Conservation (phyloP, 2,329 filamentous ascomycete species). For the Cephalotrichum gorgonifer region DNA sequence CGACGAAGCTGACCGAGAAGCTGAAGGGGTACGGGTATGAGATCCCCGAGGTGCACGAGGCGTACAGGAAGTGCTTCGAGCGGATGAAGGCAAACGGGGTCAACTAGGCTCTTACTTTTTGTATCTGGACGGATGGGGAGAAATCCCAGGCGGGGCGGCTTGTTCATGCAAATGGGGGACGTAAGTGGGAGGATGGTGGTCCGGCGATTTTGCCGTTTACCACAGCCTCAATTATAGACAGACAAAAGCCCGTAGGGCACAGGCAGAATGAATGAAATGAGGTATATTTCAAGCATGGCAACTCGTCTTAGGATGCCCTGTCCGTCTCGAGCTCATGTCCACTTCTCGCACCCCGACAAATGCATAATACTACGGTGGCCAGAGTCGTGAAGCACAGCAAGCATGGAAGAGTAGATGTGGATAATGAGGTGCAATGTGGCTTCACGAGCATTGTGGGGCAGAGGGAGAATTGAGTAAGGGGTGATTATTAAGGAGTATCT, state of each 20-base stretch:
- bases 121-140: not conserved
- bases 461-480: not conserved
- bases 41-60: constrained; percentile 51
- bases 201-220: not conserved
- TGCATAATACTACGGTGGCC: no score
- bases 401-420: not conserved
- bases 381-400: no score
- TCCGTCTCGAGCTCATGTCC: no score
- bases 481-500: not conserved
- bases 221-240: not conserved
- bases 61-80: constrained; percentile 52
- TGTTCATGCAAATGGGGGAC: no score
- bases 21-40: constrained; percentile 47
- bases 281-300: not conserved
- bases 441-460: not conserved
- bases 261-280: not conserved
- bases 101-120: no score
- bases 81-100: constrained; percentile 48
- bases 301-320: no score
- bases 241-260: not conserved
- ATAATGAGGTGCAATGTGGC: not conserved
- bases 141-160: not conserved
- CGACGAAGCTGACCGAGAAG: constrained; percentile 49
- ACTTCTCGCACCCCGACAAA: no score
- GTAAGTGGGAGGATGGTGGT: no score